Evolutionary conservation across 1,284 basidiomycete genomes (phyloP).

Genomic region (Ceratobasidium sp.): DNA sequence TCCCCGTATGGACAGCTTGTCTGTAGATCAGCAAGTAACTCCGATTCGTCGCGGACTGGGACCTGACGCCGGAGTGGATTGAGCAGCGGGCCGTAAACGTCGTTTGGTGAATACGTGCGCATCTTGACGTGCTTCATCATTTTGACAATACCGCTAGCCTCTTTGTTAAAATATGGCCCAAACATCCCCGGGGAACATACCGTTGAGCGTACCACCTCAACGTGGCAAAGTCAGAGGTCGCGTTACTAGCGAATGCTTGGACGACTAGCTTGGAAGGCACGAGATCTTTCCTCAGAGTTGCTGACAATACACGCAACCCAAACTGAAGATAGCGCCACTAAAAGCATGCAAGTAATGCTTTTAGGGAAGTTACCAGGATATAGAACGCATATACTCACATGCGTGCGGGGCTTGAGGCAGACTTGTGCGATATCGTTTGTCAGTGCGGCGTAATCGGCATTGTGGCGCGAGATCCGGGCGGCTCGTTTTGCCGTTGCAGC

Average conservation of each 20-base stretch:
- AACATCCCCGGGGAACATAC: conserved; percentile 60
- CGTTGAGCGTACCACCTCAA: conserved; percentile 80
- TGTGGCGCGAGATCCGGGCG: conserved; percentile 62
- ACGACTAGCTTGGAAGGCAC: conserved; percentile 75
- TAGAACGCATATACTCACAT: conserved; percentile 42
- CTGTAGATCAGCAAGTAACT: conserved; percentile 65
- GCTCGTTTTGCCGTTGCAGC: conserved; percentile 61
- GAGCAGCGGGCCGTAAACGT: conserved; percentile 32
- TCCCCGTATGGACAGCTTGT: conserved; percentile 8
- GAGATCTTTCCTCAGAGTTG: conserved; percentile 82
- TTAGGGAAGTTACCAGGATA: not conserved
- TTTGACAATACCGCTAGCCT: conserved; percentile 76
- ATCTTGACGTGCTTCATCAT: conserved; percentile 85
- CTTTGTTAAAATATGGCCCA: not conserved
- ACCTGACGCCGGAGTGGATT: conserved; percentile 79
- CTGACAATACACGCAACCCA: conserved; percentile 78
- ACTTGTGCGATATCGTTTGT: conserved; percentile 56
- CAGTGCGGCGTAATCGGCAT: conserved; percentile 64
- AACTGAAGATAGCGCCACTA: conserved; percentile 94
- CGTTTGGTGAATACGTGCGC: conserved; percentile 67
- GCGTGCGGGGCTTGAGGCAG: conserved; percentile 36
- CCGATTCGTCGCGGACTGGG: conserved; percentile 63
- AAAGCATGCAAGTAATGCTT: conserved; percentile 40
- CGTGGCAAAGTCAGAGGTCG: conserved; percentile 83
- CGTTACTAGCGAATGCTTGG: conserved; percentile 76